phyloP scores from a whole-genome alignment of 2,329 filamentous ascomycete genomes.

The Tolypocladium tundrense region DNA sequence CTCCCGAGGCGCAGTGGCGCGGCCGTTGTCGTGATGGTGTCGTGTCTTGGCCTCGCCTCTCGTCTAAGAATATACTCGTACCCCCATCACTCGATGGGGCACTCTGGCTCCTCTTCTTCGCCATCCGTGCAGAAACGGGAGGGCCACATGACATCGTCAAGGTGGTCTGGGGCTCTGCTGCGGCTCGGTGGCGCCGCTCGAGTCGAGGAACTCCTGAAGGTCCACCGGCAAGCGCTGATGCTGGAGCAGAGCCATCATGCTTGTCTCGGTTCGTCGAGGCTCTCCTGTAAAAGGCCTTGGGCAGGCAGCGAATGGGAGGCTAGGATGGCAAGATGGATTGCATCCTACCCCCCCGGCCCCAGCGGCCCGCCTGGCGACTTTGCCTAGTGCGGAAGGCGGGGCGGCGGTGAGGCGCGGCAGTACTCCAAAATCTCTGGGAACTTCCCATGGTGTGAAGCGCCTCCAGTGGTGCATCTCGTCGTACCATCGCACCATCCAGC shows the following conservation, averaged over 20 bases:
- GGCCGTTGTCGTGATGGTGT: slow-evolving; percentile 1
- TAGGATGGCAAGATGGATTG: background rate
- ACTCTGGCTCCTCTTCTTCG: background rate
- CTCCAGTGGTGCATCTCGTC: background rate
- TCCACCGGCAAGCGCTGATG: slow-evolving; percentile 6
- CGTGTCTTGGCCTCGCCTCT: background rate
- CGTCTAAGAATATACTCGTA: background rate
- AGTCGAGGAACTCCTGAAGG: background rate
- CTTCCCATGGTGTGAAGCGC: background rate
- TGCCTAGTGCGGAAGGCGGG: slow-evolving; percentile 14
- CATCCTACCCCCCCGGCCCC: too few relatives aligned
- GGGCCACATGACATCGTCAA: slow-evolving; percentile 8
- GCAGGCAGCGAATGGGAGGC: background rate
- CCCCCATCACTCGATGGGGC: background rate
- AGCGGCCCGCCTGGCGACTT: background rate
- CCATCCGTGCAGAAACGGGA: background rate
- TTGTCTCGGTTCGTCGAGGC: slow-evolving; percentile 13
- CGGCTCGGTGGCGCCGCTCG: slow-evolving; percentile 5
- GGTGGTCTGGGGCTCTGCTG: slow-evolving; percentile 5
- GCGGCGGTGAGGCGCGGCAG: slow-evolving; percentile 22
- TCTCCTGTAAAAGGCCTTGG: background rate
- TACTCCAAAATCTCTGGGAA: slow-evolving; percentile 23
- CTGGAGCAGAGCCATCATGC: slow-evolving; percentile 10
- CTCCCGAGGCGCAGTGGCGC: background rate
- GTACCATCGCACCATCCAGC: background rate